A percentile compares a stretch with the other conserved stretches of the same genome.
phyloP scores from a whole-genome alignment of 1,139 yeast species.

The Debaryomyces sp. region DNA sequence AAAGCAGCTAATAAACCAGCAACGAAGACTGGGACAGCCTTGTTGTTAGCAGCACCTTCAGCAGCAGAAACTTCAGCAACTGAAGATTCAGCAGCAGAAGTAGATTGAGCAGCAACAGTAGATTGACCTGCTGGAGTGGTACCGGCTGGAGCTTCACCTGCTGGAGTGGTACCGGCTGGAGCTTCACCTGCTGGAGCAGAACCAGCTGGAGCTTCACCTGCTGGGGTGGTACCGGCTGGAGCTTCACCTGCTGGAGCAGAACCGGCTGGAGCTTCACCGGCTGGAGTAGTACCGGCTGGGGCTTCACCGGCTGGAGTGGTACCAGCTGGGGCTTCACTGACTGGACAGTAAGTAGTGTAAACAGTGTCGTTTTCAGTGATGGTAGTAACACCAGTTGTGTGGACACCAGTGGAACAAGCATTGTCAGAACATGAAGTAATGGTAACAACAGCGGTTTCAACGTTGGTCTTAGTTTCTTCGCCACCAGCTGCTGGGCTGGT shows the following conservation, averaged over 20 bases:
- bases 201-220: constrained; percentile 12
- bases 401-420: constrained; percentile 29
- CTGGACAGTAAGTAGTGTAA: constrained; percentile 30
- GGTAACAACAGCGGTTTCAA: constrained; percentile 32
- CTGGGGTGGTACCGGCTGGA: constrained; percentile 10
- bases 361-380: constrained; percentile 26
- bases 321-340: constrained; percentile 13
- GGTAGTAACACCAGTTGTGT: constrained; percentile 42
- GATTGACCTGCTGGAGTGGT: constrained; percentile 6
- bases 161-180: constrained; percentile 11
- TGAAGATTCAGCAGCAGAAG: constrained; percentile 10
- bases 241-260: constrained; percentile 9
- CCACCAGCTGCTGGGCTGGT: constrained; percentile 14
- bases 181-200: constrained; percentile 13
- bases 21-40: constrained; percentile 15
- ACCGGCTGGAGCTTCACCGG: constrained; percentile 13
- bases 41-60: constrained; percentile 12
- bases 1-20: constrained; percentile 16
- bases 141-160: constrained; percentile 11
- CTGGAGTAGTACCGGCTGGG: constrained; percentile 16
- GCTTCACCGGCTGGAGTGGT: constrained; percentile 9
- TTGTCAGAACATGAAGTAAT: constrained; percentile 35
- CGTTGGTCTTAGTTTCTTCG: constrained; percentile 22
- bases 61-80: constrained; percentile 10
- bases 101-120: constrained; percentile 11